Percentiles rank a stretch among this genome's conserved stretches.
These are phyloP conservation scores for Suillus placidus DNA, from an alignment of 768 basidiomycete species.

Conservation along the genomic window DNA sequence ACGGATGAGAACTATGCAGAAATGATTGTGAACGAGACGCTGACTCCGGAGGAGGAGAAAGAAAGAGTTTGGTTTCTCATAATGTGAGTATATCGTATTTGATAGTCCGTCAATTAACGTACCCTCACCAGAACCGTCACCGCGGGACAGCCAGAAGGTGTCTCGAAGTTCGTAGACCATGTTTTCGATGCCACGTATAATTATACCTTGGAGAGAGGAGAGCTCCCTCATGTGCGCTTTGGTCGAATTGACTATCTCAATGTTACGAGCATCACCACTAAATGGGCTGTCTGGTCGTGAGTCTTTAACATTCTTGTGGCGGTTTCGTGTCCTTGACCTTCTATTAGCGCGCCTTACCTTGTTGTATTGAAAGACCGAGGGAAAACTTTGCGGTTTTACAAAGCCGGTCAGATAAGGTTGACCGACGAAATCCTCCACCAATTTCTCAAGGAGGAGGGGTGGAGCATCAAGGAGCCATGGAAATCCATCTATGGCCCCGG, in stretches of 20 bases:
- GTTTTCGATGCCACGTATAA: slow-evolving; percentile 79
- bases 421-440: slow-evolving; percentile 60
- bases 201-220: slow-evolving; percentile 55
- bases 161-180: slow-evolving; percentile 72
- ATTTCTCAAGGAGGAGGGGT: slow-evolving; percentile 68
- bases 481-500: slow-evolving; percentile 70
- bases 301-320: slow-evolving; percentile 29
- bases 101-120: neutral
- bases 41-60: slow-evolving; percentile 65
- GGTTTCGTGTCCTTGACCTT: slow-evolving; percentile 7
- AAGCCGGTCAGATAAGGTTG: slow-evolving; percentile 61
- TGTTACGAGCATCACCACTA: slow-evolving; percentile 81
- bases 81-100: slow-evolving; percentile 53
- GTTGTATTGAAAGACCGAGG: slow-evolving; percentile 75
- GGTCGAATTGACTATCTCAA: slow-evolving; percentile 87
- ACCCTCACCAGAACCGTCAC: slow-evolving; percentile 52
- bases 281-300: slow-evolving; percentile 86
- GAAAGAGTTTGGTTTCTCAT: slow-evolving; percentile 77
- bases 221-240: slow-evolving; percentile 75
- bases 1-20: slow-evolving; percentile 82
- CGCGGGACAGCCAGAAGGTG: slow-evolving; percentile 57
- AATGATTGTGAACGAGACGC: slow-evolving; percentile 67
- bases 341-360: slow-evolving; percentile 70
- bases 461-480: slow-evolving; percentile 71
- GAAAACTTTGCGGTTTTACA: slow-evolving; percentile 80